phyloP scores from a whole-genome alignment of 805 yeast species.

The Blastobotrys muscicola region DNA sequence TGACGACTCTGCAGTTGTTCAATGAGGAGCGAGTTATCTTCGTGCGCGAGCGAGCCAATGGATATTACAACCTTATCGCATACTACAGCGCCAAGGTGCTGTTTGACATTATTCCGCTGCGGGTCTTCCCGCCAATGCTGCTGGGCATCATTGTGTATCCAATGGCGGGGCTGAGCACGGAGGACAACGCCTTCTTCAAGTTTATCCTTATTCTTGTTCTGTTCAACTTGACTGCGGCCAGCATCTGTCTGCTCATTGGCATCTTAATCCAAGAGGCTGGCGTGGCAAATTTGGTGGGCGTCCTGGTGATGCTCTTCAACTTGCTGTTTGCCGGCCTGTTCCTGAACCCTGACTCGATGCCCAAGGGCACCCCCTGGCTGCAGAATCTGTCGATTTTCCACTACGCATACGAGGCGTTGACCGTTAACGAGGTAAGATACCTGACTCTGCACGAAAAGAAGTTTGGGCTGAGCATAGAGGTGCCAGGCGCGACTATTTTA shows the following conservation, averaged over 20 bases:
- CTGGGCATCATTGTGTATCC: conserved; percentile 80
- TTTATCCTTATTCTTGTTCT: conserved; percentile 61
- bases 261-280: conserved; percentile 82
- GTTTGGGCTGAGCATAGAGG: conserved; percentile 87
- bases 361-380: conserved; percentile 52
- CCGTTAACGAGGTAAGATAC: conserved; percentile 87
- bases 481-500: conserved; percentile 94
- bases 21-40: conserved; percentile 82
- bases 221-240: conserved; percentile 79
- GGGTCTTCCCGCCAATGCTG: conserved; percentile 86
- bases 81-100: conserved; percentile 78
- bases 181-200: conserved; percentile 60
- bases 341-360: conserved; percentile 66
- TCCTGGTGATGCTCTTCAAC: conserved; percentile 72
- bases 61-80: conserved; percentile 80
- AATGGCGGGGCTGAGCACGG: conserved; percentile 76
- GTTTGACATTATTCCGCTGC: conserved; percentile 85
- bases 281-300: conserved; percentile 84
- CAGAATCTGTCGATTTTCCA: conserved; percentile 87
- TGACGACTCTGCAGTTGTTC: conserved; percentile 86
- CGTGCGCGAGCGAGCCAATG: conserved; percentile 87
- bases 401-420: conserved; percentile 87
- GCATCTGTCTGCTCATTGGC: conserved; percentile 80
- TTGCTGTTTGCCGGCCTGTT: conserved; percentile 89
- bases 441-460: conserved; percentile 77